Evolutionary conservation across 768 basidiomycete genomes (phyloP).

Genomic region (Pisolithus tinctorius): DNA sequence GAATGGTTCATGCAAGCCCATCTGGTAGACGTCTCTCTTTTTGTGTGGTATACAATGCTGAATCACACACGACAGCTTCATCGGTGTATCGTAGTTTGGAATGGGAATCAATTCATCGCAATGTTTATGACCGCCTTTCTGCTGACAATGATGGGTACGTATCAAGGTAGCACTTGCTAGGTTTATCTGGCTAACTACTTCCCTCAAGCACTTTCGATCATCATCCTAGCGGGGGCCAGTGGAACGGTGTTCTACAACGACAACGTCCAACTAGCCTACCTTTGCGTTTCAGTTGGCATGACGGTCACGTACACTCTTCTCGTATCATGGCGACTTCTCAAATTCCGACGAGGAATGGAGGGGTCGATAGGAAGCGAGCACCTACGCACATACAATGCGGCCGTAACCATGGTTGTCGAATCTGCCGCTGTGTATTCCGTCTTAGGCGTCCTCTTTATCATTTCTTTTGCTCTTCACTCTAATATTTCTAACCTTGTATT

Average conservation of each 20-base stretch:
- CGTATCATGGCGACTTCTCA: conserved; percentile 23
- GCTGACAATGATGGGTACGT: conserved; percentile 11
- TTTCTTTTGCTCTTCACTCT: conserved; percentile 19
- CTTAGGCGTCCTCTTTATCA: conserved; percentile 25
- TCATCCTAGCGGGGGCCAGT: conserved; percentile 8
- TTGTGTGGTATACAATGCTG: not conserved
- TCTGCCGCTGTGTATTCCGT: conserved; percentile 25
- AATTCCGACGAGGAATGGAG: conserved; percentile 12
- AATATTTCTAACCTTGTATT: conserved; percentile 28
- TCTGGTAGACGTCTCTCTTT: conserved; percentile 7
- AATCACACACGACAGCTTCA: not conserved
- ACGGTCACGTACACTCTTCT: conserved; percentile 27
- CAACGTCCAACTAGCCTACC: conserved; percentile 20
- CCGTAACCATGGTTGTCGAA: conserved; percentile 30
- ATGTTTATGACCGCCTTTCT: conserved; percentile 10
- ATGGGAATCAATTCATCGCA: conserved; percentile 8
- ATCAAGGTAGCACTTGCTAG: not conserved
- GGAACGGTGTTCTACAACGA: conserved; percentile 13
- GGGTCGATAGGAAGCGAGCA: conserved; percentile 10
- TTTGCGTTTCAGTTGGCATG: conserved; percentile 22
- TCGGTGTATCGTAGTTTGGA: conserved; percentile 14
- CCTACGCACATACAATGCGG: conserved; percentile 18
- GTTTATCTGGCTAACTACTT: not conserved
- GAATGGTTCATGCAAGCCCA: conserved; percentile 25
- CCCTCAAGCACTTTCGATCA: conserved; percentile 11